These are phyloP conservation scores for Bremia lactucae DNA, from an alignment of 352 stramenopile species.

Conservation along the genomic window DNA sequence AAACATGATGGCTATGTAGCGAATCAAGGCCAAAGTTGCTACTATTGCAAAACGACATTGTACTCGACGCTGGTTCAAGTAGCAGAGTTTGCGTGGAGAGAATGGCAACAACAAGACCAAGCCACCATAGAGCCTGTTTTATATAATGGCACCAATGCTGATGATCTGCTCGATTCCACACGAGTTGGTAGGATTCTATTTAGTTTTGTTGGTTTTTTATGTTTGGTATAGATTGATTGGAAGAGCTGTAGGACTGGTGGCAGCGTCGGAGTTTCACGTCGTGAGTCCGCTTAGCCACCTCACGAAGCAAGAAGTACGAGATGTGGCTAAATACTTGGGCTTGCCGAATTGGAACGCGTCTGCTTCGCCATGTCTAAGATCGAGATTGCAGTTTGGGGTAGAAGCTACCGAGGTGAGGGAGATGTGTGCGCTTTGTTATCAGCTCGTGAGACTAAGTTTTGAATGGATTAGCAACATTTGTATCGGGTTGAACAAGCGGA, in stretches of 20 bases:
- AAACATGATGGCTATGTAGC: constrained; percentile 84
- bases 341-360: constrained; percentile 94
- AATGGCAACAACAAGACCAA: constrained; percentile 13
- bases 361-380: constrained; percentile 92
- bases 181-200: constrained; percentile 41
- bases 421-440: not conserved
- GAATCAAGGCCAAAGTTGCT: constrained; percentile 92
- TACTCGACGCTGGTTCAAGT: constrained; percentile 91
- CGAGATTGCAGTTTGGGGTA: constrained; percentile 91
- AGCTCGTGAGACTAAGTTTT: not conserved
- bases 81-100: constrained; percentile 38
- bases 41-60: constrained; percentile 96
- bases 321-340: constrained; percentile 83
- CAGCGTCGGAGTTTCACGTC: constrained; percentile 88
- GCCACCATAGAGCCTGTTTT: constrained; percentile 35
- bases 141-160: constrained; percentile 96
- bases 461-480: constrained; percentile 41
- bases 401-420: constrained; percentile 74
- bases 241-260: constrained; percentile 68
- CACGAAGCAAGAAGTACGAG: constrained; percentile 84
- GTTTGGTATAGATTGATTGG: constrained; percentile 2
- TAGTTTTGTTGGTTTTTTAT: not conserved
- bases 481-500: constrained; percentile 60
- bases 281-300: constrained; percentile 85
- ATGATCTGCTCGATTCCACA: constrained; percentile 90